Evolutionary conservation across 495 filamentous ascomycete species (phyloP).

Genomic region (Lasiosphaeriaceae sp.): DNA sequence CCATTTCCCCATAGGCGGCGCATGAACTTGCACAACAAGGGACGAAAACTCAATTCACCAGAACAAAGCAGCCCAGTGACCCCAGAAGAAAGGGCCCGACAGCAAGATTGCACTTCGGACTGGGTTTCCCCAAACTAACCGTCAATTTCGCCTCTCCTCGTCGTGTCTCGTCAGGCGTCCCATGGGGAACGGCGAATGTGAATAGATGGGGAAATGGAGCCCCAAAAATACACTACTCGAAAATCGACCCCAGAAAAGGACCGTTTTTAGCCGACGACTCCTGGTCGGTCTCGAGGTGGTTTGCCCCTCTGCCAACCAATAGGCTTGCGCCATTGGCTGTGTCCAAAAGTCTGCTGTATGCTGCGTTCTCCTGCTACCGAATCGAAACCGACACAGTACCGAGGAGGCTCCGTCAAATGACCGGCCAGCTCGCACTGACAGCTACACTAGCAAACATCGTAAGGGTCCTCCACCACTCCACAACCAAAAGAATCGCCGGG

Average conservation of each 20-base stretch:
- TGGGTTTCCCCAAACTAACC: not conserved
- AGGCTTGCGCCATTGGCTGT: no score
- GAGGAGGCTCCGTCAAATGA: not conserved
- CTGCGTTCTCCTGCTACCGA: no score
- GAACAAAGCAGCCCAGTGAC: not conserved
- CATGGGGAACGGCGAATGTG: not conserved
- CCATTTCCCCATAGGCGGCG: not conserved
- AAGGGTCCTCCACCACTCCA: no score
- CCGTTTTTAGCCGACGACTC: slow-evolving; percentile 25
- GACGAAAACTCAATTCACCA: not conserved
- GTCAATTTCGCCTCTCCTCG: not conserved
- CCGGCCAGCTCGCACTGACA: not conserved
- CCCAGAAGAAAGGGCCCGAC: not conserved
- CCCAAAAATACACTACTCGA: not conserved
- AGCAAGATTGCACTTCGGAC: not conserved
- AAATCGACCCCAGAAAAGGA: slow-evolving; percentile 23
- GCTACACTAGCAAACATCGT: not conserved
- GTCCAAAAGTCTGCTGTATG: no score
- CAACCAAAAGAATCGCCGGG: not conserved
- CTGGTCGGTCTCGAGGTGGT: not conserved
- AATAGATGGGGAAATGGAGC: not conserved
- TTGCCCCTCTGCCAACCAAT: slow-evolving; percentile 1
- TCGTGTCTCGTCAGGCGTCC: not conserved
- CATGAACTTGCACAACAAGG: not conserved
- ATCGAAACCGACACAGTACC: not conserved